These are phyloP conservation scores for Fusarium pseudoanthophilum DNA, from an alignment of 2,329 filamentous ascomycete genomes.

Conservation along the genomic window DNA sequence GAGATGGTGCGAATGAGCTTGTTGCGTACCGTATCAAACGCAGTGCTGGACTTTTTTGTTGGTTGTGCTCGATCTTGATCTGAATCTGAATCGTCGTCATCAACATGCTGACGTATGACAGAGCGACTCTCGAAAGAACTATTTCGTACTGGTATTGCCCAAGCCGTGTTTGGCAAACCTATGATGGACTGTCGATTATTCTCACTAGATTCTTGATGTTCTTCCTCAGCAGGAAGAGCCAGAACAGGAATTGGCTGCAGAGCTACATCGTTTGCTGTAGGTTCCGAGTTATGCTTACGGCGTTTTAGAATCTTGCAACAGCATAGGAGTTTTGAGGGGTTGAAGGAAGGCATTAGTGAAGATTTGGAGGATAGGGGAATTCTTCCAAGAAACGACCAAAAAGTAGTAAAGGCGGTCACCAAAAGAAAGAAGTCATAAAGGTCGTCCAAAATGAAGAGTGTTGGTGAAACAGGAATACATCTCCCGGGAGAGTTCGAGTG, in stretches of 20 bases:
- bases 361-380: background rate
- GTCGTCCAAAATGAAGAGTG: slow-evolving; percentile 1
- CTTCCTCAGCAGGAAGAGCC: background rate
- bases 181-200: slow-evolving; percentile 9
- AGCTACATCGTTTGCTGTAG: background rate
- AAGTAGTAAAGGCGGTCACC: slow-evolving; percentile 7
- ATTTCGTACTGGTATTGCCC: slow-evolving; percentile 9
- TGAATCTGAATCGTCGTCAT: slow-evolving; percentile 53
- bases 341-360: background rate
- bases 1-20: slow-evolving; percentile 60
- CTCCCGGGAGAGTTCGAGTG: no score
- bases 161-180: slow-evolving; percentile 27
- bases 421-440: slow-evolving; percentile 7
- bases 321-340: slow-evolving; percentile 37
- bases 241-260: background rate
- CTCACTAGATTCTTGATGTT: background rate
- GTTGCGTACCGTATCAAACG: slow-evolving; percentile 58
- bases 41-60: slow-evolving; percentile 51
- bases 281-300: background rate
- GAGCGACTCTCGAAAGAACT: slow-evolving; percentile 5
- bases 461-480: background rate
- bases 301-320: slow-evolving; percentile 38
- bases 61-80: slow-evolving; percentile 47
- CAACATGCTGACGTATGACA: slow-evolving; percentile 43
- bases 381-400: slow-evolving; percentile 34